Base-by-base conservation (phyloP, 257 asterid genomes). In the Henckelia pumila region DNA sequence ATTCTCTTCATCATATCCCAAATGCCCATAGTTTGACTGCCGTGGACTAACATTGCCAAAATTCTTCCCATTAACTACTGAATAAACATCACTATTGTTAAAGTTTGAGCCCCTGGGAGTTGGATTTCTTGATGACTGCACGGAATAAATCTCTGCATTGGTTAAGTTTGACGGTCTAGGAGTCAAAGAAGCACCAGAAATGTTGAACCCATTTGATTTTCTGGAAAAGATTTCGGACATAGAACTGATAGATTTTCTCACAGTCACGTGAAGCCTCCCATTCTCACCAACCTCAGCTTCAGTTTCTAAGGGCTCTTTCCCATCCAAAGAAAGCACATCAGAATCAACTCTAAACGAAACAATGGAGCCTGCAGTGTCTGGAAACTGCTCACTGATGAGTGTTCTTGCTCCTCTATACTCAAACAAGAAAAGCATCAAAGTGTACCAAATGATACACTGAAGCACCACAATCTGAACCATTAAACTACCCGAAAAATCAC, bases 71-170 rank as follows among this genome's bases (percentile, higher is more conserved):
- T 86, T 91, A 85, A 40, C n/a, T 3, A 13, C 83, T 2, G 91
- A 82, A 67, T 85, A 81, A 68, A 87, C 85, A 66, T 87, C 95
- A 0, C 87, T 82, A 13, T 85, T 87, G 56, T 85, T 87, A 16
- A 87, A 87, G 58, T 91, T 87, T 1, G 91, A 85, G 32, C 91
- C 95, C 73, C 95, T 81, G 1, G 95, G 95, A 14, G 95, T 87
- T 11, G 95, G 95, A 47, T 87, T 87, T 70, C 87, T 83, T 17
- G 95, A 87, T 1, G 92, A 81, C 28, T 87, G 95, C 60, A 87
- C 32, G 20, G 95, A 87, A 33, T 87, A 87, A 79, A 87, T 87
- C 81, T 87, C 95, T 1, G 95, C 95, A 72, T 87, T 87, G 1
- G 95, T 87, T 26, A 87, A 67, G 52, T 87, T 87, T 3, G 89